Conservation (phyloP, 2,329 filamentous ascomycete species). For the Aspergillus ibericus region DNA sequence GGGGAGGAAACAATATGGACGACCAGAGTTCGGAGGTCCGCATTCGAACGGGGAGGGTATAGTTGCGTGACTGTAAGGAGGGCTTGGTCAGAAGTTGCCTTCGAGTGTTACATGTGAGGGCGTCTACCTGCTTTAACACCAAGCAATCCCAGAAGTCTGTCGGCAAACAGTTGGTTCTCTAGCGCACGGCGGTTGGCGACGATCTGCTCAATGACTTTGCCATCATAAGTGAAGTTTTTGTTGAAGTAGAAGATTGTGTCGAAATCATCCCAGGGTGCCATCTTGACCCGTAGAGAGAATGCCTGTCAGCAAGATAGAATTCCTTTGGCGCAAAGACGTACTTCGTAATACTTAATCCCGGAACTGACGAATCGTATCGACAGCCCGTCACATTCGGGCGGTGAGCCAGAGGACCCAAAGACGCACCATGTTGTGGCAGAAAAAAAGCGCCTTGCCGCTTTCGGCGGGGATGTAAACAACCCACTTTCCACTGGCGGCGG, state of each 20-base stretch:
- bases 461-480: constrained; percentile 41
- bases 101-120: constrained; percentile 7
- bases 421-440: constrained; percentile 34
- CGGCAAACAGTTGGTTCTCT: constrained; percentile 73
- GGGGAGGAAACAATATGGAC: constrained; percentile 65
- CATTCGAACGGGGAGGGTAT: constrained; percentile 73
- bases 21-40: constrained; percentile 68
- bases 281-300: constrained; percentile 27
- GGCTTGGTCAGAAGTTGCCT: constrained; percentile 12
- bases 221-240: constrained; percentile 62
- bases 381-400: constrained; percentile 21
- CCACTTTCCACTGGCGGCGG: constrained; percentile 30
- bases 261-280: constrained; percentile 60
- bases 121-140: constrained; percentile 66
- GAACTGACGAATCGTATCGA: neutral
- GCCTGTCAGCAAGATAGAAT: neutral
- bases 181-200: constrained; percentile 66
- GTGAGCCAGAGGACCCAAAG: constrained; percentile 18
- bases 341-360: neutral
- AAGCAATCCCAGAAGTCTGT: constrained; percentile 70
- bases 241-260: constrained; percentile 66
- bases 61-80: constrained; percentile 53
- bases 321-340: neutral
- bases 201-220: constrained; percentile 62
- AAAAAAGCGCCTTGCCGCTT: constrained; percentile 34